Evolutionary conservation across 1,284 basidiomycete species (phyloP).

Genomic region (Marasmius fiardii): DNA sequence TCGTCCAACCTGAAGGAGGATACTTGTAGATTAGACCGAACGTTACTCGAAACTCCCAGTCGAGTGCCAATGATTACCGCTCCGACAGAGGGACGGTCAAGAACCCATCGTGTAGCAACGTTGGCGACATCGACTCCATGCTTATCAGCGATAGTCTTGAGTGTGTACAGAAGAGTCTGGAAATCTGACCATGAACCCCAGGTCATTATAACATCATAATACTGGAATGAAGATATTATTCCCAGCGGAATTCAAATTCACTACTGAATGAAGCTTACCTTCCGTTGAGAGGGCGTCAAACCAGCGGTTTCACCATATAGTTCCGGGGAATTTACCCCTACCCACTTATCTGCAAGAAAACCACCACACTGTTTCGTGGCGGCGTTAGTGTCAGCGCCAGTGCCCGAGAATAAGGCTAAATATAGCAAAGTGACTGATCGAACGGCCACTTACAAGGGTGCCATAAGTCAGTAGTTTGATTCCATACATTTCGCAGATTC

Average conservation of each 20-base stretch:
- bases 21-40: slow-evolving; percentile 45
- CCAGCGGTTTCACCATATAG: slow-evolving; percentile 39
- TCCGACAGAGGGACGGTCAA: slow-evolving; percentile 55
- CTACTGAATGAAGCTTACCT: slow-evolving; percentile 31
- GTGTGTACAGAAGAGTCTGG: slow-evolving; percentile 42
- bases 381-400: neutral
- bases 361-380: slow-evolving; percentile 49
- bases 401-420: neutral
- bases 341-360: slow-evolving; percentile 57
- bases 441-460: slow-evolving; percentile 40
- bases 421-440: slow-evolving; percentile 3
- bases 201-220: slow-evolving; percentile 53
- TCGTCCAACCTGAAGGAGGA: slow-evolving; percentile 42
- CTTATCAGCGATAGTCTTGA: slow-evolving; percentile 46
- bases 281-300: slow-evolving; percentile 58
- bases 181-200: slow-evolving; percentile 60
- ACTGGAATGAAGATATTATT: slow-evolving; percentile 30
- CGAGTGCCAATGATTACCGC: slow-evolving; percentile 58
- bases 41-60: slow-evolving; percentile 54
- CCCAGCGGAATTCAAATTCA: neutral
- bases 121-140: slow-evolving; percentile 55
- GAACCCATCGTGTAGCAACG: slow-evolving; percentile 58
- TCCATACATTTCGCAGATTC: slow-evolving; percentile 50
- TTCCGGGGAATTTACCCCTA: slow-evolving; percentile 49
- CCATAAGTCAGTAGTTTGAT: slow-evolving; percentile 64